These are phyloP conservation scores for Aspergillus pseudoviridinutans DNA, from an alignment of 2,329 filamentous ascomycete species.

Conservation along the genomic window DNA sequence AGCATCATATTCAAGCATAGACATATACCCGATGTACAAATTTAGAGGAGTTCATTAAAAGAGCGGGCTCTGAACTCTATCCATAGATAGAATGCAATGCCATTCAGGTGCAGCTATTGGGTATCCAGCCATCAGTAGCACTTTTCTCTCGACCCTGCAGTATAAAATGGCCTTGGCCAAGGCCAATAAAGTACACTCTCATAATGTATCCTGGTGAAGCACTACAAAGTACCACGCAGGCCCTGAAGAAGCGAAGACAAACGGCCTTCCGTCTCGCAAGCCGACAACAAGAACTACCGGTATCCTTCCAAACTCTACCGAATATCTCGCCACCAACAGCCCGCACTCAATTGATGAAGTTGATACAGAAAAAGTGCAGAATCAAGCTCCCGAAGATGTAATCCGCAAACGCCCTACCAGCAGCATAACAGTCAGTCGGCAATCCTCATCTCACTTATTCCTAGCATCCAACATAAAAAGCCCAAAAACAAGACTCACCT, in stretches of 20 bases:
- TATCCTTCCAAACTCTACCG: neutral
- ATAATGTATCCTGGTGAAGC: neutral
- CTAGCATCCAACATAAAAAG: neutral
- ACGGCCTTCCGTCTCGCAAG: neutral
- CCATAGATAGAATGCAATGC: neutral
- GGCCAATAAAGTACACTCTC: neutral
- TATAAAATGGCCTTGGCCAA: neutral
- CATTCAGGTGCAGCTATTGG: neutral
- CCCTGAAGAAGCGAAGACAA: neutral
- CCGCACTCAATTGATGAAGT: constrained; percentile 86
- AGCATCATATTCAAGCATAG: constrained; percentile 5
- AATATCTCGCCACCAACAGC: neutral
- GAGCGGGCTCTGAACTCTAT: neutral
- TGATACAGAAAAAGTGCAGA: constrained; percentile 97
- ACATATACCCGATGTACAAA: constrained; percentile 7
- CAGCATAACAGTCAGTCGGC: constrained; percentile 5
- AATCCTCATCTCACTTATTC: neutral
- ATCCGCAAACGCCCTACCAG: constrained; percentile 82
- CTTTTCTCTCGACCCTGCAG: neutral
- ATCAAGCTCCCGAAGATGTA: constrained; percentile 92
- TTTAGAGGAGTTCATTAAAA: neutral
- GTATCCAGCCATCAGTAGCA: neutral
- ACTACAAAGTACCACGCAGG: constrained; percentile 1
- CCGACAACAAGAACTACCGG: no score
- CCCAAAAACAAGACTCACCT: constrained; percentile 28